Percentiles rank a stretch among this genome's conserved stretches.
These are phyloP conservation scores for Cladophialophora yegresii DNA, from an alignment of 2,329 filamentous ascomycete genomes.

Conservation along the genomic window DNA sequence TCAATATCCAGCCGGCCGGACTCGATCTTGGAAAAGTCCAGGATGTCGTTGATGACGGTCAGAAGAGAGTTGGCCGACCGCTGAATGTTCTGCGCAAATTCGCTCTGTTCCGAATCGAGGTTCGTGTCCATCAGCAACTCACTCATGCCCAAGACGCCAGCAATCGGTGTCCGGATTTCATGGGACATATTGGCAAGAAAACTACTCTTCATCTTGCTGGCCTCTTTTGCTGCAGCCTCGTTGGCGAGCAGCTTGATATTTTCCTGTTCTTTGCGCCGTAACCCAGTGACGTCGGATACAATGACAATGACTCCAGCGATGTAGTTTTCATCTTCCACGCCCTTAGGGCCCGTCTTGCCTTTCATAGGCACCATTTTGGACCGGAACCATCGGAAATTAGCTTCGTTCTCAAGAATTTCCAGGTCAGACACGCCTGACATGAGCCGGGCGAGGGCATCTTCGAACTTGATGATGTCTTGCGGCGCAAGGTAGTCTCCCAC, in stretches of 20 bases:
- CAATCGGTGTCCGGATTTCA: conserved; percentile 76
- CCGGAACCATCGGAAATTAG: conserved; percentile 67
- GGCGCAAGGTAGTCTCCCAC: conserved; percentile 5
- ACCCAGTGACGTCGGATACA: conserved; percentile 76
- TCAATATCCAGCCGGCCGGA: conserved; percentile 75
- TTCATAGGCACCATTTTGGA: conserved; percentile 70
- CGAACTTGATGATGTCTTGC: conserved; percentile 26
- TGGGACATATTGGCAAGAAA: conserved; percentile 82
- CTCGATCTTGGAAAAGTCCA: conserved; percentile 81
- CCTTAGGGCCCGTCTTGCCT: conserved; percentile 57
- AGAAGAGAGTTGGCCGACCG: conserved; percentile 74
- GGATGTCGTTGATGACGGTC: conserved; percentile 80
- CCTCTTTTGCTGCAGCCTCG: conserved; percentile 76
- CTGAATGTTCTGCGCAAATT: conserved; percentile 76
- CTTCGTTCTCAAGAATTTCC: conserved; percentile 65
- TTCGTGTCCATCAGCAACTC: conserved; percentile 70
- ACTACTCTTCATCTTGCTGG: conserved; percentile 75
- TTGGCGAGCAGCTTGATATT: conserved; percentile 72
- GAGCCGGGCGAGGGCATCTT: conserved; percentile 63
- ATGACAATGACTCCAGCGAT: conserved; percentile 75
- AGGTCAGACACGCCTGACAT: conserved; percentile 62
- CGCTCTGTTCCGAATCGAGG: conserved; percentile 68
- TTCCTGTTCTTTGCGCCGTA: conserved; percentile 67
- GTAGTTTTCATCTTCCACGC: conserved; percentile 54
- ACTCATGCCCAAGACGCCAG: conserved; percentile 77